Evolutionary conservation across 352 stramenopile species (phyloP).

Genomic region (Phytophthora tentaculata): DNA sequence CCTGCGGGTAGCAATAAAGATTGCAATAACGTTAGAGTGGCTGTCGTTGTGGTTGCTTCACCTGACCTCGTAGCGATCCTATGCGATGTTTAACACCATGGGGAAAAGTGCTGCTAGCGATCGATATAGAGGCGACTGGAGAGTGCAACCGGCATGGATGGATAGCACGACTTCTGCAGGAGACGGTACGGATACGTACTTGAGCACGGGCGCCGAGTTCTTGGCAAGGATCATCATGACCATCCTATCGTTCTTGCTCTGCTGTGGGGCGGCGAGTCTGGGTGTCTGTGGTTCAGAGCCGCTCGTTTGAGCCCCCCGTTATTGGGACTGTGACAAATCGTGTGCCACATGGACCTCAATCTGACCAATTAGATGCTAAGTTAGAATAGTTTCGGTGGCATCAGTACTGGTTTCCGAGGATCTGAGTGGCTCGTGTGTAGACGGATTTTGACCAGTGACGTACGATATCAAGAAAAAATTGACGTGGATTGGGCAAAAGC

Average conservation of each 20-base stretch:
- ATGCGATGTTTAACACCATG: conserved; percentile 15
- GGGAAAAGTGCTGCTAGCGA: background rate
- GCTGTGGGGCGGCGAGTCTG: conserved; percentile 35
- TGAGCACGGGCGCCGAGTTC: conserved; percentile 55
- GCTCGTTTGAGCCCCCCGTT: conserved; percentile 29
- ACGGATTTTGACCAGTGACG: conserved; percentile 10
- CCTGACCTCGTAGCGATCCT: conserved; percentile 6
- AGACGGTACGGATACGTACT: conserved; percentile 40
- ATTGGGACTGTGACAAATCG: background rate
- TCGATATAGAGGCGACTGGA: background rate
- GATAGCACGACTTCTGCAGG: conserved; percentile 3
- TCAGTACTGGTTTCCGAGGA: background rate
- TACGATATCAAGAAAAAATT: background rate
- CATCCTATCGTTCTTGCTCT: conserved; percentile 36
- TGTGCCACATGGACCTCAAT: background rate
- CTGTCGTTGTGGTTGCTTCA: conserved; percentile 2
- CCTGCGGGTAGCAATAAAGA: conserved; percentile 35
- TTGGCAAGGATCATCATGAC: conserved; percentile 63
- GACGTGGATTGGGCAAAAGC: conserved; percentile 19
- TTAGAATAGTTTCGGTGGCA: background rate
- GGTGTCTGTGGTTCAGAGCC: conserved; percentile 40
- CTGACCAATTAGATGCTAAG: background rate
- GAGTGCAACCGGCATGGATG: background rate
- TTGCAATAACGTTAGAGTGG: conserved; percentile 12
- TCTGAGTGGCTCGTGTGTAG: background rate